A percentile compares a stretch with the other conserved stretches of the same genome.
phyloP scores from a whole-genome alignment of 768 basidiomycete species.

The Boletales sp. region DNA sequence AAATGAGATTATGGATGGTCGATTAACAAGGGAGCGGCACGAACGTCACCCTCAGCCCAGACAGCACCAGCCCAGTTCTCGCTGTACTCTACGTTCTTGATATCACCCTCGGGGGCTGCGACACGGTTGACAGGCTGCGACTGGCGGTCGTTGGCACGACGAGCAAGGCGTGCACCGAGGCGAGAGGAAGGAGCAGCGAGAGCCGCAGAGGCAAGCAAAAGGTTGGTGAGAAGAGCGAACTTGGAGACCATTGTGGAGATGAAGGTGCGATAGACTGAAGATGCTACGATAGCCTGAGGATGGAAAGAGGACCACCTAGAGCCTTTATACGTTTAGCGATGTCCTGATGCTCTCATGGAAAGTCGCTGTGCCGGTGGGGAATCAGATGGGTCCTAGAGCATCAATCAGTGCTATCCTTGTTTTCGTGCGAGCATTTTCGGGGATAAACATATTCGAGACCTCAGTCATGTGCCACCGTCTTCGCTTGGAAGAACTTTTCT shows the following conservation, averaged over 20 bases:
- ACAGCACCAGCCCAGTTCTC: slow-evolving; percentile 20
- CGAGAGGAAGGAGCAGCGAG: slow-evolving; percentile 17
- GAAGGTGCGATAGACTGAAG: background rate
- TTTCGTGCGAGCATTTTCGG: background rate
- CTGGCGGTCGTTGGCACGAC: slow-evolving; percentile 12
- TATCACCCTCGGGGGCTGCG: background rate
- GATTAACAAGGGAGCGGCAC: background rate
- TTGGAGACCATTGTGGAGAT: slow-evolving; percentile 16
- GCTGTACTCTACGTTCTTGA: slow-evolving; percentile 13
- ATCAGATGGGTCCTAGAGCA: background rate
- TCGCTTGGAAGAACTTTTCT: background rate
- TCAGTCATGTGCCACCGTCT: background rate
- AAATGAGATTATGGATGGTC: background rate
- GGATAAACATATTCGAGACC: background rate
- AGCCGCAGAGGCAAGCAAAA: slow-evolving; percentile 17
- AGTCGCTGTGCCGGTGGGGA: background rate
- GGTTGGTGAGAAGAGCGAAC: slow-evolving; percentile 8
- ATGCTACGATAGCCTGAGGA: background rate
- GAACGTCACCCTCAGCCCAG: slow-evolving; percentile 6
- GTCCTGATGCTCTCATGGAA: slow-evolving; percentile 1
- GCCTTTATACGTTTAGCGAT: slow-evolving; percentile 11
- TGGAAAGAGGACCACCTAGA: background rate
- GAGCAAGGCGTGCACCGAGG: slow-evolving; percentile 9
- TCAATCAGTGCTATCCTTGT: background rate
- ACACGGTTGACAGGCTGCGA: slow-evolving; percentile 7